A percentile compares a stretch with the other conserved stretches of the same genome.
These are phyloP conservation scores for Polysphondylium violaceum DNA, from an alignment of 78 protist genomes.

Conservation along the genomic window DNA sequence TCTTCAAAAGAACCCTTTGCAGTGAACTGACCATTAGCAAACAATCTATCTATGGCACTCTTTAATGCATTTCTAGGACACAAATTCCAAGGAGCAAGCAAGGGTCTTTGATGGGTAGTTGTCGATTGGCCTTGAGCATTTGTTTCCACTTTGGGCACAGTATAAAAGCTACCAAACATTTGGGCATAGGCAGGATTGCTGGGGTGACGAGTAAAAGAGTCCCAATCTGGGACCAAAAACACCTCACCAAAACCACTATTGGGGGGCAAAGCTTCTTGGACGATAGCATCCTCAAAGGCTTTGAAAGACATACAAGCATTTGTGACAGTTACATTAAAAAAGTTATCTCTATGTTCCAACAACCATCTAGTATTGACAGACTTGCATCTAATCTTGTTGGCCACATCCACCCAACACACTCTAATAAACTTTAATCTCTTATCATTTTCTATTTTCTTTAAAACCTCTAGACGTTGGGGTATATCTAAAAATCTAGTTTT, in stretches of 20 bases:
- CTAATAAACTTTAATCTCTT: constrained; percentile 9
- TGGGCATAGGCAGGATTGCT: neutral
- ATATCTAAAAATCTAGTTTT: too few relatives aligned
- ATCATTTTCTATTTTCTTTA: neutral
- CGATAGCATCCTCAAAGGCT: neutral
- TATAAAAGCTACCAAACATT: constrained; percentile 34
- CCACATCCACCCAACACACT: constrained; percentile 26
- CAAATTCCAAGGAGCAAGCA: neutral
- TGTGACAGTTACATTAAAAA: constrained; percentile 25
- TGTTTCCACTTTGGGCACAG: neutral
- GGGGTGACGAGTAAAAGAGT: neutral
- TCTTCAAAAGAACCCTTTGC: constrained; percentile 65
- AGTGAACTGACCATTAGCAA: too few relatives aligned
- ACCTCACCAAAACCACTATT: constrained; percentile 17
- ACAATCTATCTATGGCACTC: neutral
- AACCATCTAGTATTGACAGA: constrained; percentile 1
- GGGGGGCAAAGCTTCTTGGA: neutral
- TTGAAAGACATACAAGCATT: constrained; percentile 19
- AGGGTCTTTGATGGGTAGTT: neutral
- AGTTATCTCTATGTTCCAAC: neutral
- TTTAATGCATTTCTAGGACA: constrained; percentile 14
- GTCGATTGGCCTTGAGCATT: neutral
- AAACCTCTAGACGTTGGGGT: too few relatives aligned
- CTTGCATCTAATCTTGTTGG: constrained; percentile 33
- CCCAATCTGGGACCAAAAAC: constrained; percentile 47